These are phyloP conservation scores for Leccinum incarnatum DNA, from an alignment of 768 basidiomycete species.

Conservation along the genomic window DNA sequence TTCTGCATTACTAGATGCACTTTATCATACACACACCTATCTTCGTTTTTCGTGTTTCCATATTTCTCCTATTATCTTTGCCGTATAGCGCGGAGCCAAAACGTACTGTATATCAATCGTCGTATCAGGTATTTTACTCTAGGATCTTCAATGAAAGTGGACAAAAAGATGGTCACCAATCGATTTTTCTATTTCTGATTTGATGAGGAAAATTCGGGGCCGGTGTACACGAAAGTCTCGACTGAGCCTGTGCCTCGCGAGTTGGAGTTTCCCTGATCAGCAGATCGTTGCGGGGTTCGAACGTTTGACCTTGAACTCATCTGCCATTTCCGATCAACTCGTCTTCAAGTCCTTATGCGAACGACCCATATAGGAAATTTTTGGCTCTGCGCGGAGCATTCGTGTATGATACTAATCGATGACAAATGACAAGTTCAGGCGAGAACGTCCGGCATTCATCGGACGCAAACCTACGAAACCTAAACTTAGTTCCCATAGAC, in stretches of 20 bases:
- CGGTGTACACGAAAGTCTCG: neutral
- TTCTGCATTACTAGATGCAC: constrained; percentile 17
- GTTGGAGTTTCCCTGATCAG: neutral
- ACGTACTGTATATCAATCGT: constrained; percentile 21
- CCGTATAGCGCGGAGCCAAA: constrained; percentile 17
- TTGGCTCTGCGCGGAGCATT: neutral
- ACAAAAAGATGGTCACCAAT: neutral
- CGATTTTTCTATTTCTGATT: neutral
- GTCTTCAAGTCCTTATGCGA: neutral
- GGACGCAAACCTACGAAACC: neutral
- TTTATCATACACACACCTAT: constrained; percentile 16
- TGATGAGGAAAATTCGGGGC: neutral
- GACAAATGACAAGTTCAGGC: neutral
- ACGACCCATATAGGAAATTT: neutral
- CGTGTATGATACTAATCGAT: neutral
- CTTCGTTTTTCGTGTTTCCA: constrained; percentile 13
- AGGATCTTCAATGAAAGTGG: constrained; percentile 15
- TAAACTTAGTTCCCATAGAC: neutral
- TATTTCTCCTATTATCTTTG: constrained; percentile 11
- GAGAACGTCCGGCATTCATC: neutral
- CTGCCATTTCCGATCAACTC: neutral
- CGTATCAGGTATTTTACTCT: constrained; percentile 17
- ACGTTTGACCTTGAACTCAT: neutral
- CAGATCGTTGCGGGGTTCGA: neutral
- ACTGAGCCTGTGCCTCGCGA: neutral